Percentiles rank a stretch among this genome's conserved stretches.
phyloP scores from a whole-genome alignment of 2,329 filamentous ascomycete genomes.

The Monosporascus sp. region DNA sequence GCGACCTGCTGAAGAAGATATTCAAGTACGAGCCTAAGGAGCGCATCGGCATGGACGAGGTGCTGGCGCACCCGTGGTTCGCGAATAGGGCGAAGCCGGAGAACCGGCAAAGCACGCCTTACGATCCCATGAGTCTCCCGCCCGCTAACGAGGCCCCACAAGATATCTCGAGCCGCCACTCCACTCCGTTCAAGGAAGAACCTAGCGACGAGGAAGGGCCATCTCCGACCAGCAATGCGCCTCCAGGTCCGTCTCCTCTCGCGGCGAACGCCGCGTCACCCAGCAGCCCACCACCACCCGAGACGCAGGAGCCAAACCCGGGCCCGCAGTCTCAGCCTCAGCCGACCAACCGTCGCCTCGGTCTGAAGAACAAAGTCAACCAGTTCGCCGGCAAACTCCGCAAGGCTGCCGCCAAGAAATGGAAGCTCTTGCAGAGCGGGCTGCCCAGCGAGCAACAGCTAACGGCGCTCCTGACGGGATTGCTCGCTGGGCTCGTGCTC shows the following conservation, averaged over 20 bases:
- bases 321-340: no score
- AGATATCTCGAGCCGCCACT: neutral
- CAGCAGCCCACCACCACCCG: neutral
- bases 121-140: neutral
- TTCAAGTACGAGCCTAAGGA: conserved; percentile 1
- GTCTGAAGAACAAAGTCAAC: no score
- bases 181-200: neutral
- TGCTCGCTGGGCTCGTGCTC: neutral
- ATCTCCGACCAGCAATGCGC: neutral
- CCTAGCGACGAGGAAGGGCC: neutral
- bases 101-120: neutral
- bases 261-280: neutral
- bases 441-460: no score
- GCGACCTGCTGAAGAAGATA: conserved; percentile 1
- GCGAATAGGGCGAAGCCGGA: neutral
- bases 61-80: conserved; percentile 3
- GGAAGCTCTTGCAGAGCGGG: no score
- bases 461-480: no score
- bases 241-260: neutral
- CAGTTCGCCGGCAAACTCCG: no score
- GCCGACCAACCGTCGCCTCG: no score
- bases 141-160: neutral
- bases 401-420: no score
- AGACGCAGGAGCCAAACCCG: no score
- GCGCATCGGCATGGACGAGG: conserved; percentile 1